Conservation (phyloP, 805 yeast genomes). For the Barnettozyma siamensis region DNA sequence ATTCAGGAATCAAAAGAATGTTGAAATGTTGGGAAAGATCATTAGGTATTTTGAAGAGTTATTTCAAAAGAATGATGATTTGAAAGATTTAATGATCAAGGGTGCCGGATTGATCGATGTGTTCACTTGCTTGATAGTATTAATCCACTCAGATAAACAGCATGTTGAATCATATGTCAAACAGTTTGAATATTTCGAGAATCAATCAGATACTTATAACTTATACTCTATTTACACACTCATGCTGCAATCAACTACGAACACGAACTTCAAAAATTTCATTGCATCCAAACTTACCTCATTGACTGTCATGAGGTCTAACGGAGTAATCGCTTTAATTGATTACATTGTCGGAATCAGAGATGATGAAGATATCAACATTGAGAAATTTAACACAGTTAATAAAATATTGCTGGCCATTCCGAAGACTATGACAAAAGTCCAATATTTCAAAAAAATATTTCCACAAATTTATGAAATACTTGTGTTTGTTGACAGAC, state of each 20-base stretch:
- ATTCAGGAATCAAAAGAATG: conserved; percentile 6
- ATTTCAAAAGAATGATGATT: conserved; percentile 24
- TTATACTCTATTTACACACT: conserved; percentile 56
- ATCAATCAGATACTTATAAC: conserved; percentile 58
- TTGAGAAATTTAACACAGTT: conserved; percentile 62
- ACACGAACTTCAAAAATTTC: conserved; percentile 39
- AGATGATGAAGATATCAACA: conserved; percentile 61
- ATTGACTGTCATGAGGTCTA: conserved; percentile 51
- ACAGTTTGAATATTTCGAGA: conserved; percentile 30
- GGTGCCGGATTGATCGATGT: conserved; percentile 68
- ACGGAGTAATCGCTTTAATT: conserved; percentile 69
- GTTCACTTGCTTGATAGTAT: conserved; percentile 41
- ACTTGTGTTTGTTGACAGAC: conserved; percentile 54
- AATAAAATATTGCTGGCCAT: conserved; percentile 58
- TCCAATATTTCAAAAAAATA: conserved; percentile 49
- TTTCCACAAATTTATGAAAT: conserved; percentile 60
- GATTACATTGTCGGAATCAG: conserved; percentile 76
- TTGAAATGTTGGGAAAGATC: conserved; percentile 6
- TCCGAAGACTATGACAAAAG: conserved; percentile 46
- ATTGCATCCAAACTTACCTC: conserved; percentile 46
- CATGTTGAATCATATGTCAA: neutral
- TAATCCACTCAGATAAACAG: conserved; percentile 24
- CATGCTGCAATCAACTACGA: conserved; percentile 44
- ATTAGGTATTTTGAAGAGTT: conserved; percentile 20
- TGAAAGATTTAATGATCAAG: conserved; percentile 44